Evolutionary conservation across 2,329 filamentous ascomycete species (phyloP), one percentile per base, ranked within the genome.

Genomic region (Colletotrichum sp.): DNA sequence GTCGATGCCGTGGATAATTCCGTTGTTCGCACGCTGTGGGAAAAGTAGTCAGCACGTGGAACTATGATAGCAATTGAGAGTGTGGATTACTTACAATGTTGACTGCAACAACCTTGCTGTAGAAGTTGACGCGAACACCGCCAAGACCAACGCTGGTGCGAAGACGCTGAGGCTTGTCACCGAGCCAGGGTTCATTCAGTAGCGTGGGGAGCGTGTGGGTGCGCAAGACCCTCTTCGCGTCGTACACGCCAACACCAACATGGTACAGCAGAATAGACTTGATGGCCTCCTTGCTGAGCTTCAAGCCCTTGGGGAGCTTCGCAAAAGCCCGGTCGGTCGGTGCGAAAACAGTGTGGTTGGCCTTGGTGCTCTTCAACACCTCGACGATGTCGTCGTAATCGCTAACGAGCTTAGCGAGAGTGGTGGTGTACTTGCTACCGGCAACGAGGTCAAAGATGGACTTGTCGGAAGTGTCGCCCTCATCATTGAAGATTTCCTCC

Each of bases 391-490:
- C 91, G 1, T 92, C 89, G 82, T 94, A 93, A 76, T 95, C 89
- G 77, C 94, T 89, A 79, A 98, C 90, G n/a, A 96, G 87, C 81
- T 93, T 91, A 32, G 93, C 92, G 60, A 98, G 93, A 83, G 93
- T 94, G 65, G 91, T 94, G 2, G 95, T 96, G 85, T 95, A 90
- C 80, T 96, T 94, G 86, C 91, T 94, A 80, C 90, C 86, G n/a
- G 90, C 87, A 83, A 98, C 95, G 76, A 96, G 86, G 84, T 98
- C 88, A 84, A 96, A 98, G 60, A 98, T 91, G 25, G 95, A 98
- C 81, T 90, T 85, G 81, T 95, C 94, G 8, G 91, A 87, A 77
- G 86, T 86, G n/a, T 83, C 78, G 44, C 82, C 79, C 16, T 79
- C 59, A 22, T 30, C 27, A n/a, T 30, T 61, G 67, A 74, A 68